Percentiles rank a stretch among this genome's conserved stretches.
These are phyloP conservation scores for Pseudogymnoascus sp. DNA, from an alignment of 2,329 filamentous ascomycete genomes.

Conservation along the genomic window DNA sequence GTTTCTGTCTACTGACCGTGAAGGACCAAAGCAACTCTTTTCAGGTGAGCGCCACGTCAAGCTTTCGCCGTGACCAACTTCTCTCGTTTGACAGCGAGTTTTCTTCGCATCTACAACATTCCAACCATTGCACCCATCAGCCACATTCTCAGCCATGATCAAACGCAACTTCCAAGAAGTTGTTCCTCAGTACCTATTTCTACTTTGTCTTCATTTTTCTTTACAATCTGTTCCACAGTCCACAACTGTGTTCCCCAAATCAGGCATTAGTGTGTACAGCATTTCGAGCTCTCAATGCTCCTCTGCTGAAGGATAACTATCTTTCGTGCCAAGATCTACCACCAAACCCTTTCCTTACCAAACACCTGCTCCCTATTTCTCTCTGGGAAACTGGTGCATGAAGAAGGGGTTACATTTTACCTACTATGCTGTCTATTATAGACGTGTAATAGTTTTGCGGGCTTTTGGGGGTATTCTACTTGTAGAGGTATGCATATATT, in stretches of 20 bases:
- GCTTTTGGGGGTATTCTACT: background rate
- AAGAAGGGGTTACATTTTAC: slow-evolving; percentile 12
- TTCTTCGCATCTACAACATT: background rate
- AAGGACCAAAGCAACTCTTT: background rate
- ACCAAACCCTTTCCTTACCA: slow-evolving; percentile 12
- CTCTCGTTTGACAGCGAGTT: background rate
- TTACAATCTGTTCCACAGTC: background rate
- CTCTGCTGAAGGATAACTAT: slow-evolving; percentile 13
- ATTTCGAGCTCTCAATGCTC: slow-evolving; percentile 13
- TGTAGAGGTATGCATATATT: slow-evolving; percentile 8
- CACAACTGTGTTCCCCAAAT: slow-evolving; percentile 8
- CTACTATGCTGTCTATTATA: background rate
- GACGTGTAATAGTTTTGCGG: background rate
- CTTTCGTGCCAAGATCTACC: slow-evolving; percentile 12
- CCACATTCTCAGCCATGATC: background rate
- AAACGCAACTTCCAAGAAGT: background rate
- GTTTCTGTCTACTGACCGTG: slow-evolving; percentile 5
- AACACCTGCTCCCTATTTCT: slow-evolving; percentile 10
- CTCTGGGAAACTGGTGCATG: slow-evolving; percentile 9
- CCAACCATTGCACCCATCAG: background rate
- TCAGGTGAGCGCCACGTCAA: background rate
- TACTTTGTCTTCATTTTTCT: background rate
- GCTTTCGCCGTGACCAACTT: background rate
- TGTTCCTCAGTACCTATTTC: background rate
- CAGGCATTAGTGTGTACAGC: slow-evolving; percentile 14